Base-by-base conservation (phyloP, 108 stramenopile species). In the Nannochloropsis oceanica region DNA sequence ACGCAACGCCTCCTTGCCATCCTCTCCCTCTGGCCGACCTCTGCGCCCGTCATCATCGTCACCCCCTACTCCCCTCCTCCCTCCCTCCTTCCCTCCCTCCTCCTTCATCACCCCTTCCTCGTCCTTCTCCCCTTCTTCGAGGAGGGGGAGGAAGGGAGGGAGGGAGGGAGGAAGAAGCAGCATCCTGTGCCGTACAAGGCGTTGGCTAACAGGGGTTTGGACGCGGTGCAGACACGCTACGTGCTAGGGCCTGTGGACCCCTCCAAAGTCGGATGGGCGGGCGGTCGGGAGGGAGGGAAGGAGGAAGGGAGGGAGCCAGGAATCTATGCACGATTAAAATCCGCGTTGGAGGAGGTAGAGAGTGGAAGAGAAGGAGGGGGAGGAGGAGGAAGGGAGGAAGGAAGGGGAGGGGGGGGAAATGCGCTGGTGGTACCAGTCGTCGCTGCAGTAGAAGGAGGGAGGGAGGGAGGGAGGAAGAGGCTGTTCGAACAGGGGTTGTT, bases 11-110 rank as follows among this genome's bases (percentile, higher is more conserved):
- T n/a, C 59, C 2, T 73, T 2, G 22, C 2, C n/a, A n/a, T 73
- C 59, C 59, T 73, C 8, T n/a, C 59, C 59, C 59, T 73, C 59
- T 73, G n/a, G 22, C 22, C 59, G 59, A 7, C n/a, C 22, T 8
- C n/a, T n/a, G 22, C 59, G n/a, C 59, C 59, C 59, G n/a, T 73
- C 73, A 73, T 73, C 1, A 73, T 73, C 73, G 18, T 73, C 73
- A 73, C n/a, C 22, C 96, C 12, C 98, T 99, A 92, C 87, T 91
- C 44, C 92, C 96, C 8, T 93, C 94, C 7, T 95, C 96, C 12
- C 7, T 73, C 8, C 42, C 7, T 7, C 43, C 1, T 82, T 14
- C 13, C 12, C 42, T 14, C 81, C 14, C 42, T 42, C 42, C 34
- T 14, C 42, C 27, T 42, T 81, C 14, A 81, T 81, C 34, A 81